Evolutionary conservation across 306 rosid genomes (phyloP).

Genomic region (Macrotyloma uniflorum): DNA sequence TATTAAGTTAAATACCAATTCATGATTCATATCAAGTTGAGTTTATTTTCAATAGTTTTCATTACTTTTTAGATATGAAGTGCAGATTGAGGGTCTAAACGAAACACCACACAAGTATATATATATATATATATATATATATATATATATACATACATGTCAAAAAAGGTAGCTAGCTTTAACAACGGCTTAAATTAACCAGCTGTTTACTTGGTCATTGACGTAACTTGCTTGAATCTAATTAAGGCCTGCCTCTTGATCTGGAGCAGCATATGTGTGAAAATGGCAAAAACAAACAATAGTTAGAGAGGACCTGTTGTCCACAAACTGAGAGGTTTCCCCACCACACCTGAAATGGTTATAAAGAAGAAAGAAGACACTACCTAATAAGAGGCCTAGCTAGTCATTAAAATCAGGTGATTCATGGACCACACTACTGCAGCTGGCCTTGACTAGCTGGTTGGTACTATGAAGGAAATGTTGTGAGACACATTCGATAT

Average conservation of each 20-base stretch:
- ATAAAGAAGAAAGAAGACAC: constrained; percentile 43
- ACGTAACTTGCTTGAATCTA: background rate
- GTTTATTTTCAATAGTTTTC: too few species aligned
- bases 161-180: background rate
- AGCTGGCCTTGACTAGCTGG: constrained; percentile 50
- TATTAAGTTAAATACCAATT: too few species aligned
- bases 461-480: constrained; percentile 41
- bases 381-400: constrained; percentile 39
- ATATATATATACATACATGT: background rate
- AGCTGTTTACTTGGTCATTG: background rate
- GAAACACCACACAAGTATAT: too few species aligned
- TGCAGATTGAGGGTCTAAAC: too few species aligned
- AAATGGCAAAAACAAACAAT: constrained; percentile 12
- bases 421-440: constrained; percentile 64
- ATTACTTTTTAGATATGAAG: too few species aligned
- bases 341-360: constrained; percentile 51
- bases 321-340: constrained; percentile 29
- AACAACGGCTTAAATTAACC: background rate
- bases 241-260: constrained; percentile 13
- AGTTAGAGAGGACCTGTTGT: constrained; percentile 18
- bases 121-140: background rate
- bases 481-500: constrained; percentile 31
- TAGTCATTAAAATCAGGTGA: constrained; percentile 63
- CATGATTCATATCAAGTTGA: too few species aligned
- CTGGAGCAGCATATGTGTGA: constrained; percentile 17